Evolutionary conservation across 2,329 filamentous ascomycete genomes (phyloP), one percentile per base, ranked within the genome.

Genomic region (Mycosphaerelloides madeirae): DNA sequence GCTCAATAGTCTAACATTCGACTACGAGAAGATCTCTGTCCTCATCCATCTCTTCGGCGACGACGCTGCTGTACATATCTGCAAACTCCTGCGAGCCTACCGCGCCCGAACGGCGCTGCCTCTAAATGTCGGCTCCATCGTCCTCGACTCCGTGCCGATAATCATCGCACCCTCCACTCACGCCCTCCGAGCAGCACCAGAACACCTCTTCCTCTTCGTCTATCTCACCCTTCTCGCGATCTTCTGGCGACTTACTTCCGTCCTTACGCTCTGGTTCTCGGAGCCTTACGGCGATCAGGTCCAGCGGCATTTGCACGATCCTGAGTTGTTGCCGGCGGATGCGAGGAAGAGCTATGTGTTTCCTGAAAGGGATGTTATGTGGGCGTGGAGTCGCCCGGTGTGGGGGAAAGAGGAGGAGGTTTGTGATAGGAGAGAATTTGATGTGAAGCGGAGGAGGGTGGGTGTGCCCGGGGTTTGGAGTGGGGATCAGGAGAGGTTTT

Each of bases 401-500:
- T 8, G n/a, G 28, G 31, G 12, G 1, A 19, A 29, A 12, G 46
- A 53, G 13, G 46, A 46, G n/a, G 49, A 52, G 3, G 49, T 45
- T 6, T 45, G 42, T 9, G 50, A 54, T 33, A 40, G 59, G 3
- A 38, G 53, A 7, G 54, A 60, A 9, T 52, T 49, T 29, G 40
- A 39, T 6, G 49, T 59, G 2, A 51, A 52, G 36, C 42, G 55
- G 6, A 47, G 37, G 12, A 46, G 44, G 13, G 47, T 59, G 9
- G 50, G 54, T 43, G 41, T 38, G 37, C 45, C 43, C 29, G 49
- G 48, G 11, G 31, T 42, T 20, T 59, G 56, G 59, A 57, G 46
- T 3, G 44, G 47, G 5, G 49, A 60, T 44, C 56, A 62, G 44
- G 58, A 60, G 44, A 44, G 59, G 29, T 60, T 59, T 40, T 62